These are phyloP conservation scores for Calonectria naviculata DNA, from an alignment of 2,329 filamentous ascomycete species.

Conservation along the genomic window DNA sequence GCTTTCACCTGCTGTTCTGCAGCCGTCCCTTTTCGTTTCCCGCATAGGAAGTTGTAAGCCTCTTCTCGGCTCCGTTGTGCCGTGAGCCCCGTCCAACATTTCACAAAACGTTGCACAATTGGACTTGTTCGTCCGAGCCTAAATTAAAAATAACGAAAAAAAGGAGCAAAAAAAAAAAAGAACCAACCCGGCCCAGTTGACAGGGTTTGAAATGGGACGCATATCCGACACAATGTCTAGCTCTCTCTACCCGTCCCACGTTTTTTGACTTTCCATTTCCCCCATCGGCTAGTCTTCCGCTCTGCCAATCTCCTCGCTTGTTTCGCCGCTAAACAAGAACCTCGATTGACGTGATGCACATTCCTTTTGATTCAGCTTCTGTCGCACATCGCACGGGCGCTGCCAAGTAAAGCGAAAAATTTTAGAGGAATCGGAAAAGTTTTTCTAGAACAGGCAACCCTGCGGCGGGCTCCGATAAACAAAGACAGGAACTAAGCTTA, in stretches of 20 bases:
- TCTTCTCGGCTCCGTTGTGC: background rate
- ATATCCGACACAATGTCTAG: conserved; percentile 17
- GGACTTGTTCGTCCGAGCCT: background rate
- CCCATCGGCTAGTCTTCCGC: background rate
- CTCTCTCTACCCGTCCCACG: conserved; percentile 8
- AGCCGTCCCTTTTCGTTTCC: background rate
- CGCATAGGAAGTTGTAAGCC: conserved; percentile 6
- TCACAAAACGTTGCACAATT: conserved; percentile 4
- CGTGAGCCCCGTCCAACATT: background rate
- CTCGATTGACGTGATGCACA: background rate
- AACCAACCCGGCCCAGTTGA: background rate
- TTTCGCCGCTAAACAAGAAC: background rate
- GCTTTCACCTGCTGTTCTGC: background rate
- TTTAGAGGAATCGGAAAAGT: background rate
- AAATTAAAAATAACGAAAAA: background rate
- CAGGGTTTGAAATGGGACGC: conserved; percentile 8
- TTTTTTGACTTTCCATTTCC: conserved; percentile 7
- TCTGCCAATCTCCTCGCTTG: conserved; percentile 7
- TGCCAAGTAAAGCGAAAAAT: background rate
- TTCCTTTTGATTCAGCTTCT: background rate
- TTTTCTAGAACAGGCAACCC: background rate
- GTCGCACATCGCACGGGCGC: background rate
- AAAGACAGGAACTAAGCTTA: conserved; percentile 10
- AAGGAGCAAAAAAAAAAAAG: background rate
- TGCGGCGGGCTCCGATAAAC: conserved; percentile 4